Evolutionary conservation across 495 filamentous ascomycete species (phyloP).

Genomic region (Lasiosphaeriaceae sp.): DNA sequence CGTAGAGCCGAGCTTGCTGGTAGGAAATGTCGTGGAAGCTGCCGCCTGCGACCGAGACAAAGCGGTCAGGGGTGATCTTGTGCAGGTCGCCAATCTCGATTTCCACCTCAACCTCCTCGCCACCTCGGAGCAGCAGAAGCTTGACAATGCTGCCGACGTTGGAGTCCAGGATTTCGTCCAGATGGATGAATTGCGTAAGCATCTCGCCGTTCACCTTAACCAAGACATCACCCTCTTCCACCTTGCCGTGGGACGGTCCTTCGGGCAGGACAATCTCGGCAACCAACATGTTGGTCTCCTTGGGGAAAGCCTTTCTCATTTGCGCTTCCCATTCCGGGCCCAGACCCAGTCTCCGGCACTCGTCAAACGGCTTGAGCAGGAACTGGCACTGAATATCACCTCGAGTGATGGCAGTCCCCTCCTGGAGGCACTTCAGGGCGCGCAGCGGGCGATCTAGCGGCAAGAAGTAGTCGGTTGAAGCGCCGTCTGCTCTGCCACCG

Average conservation of each 20-base stretch:
- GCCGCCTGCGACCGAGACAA: constrained; percentile 87
- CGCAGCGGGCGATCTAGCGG: constrained; percentile 85
- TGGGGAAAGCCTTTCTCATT: constrained; percentile 76
- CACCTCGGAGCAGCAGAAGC: constrained; percentile 81
- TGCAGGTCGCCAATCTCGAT: constrained; percentile 87
- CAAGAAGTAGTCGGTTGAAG: constrained; percentile 97
- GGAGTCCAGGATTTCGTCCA: constrained; percentile 92
- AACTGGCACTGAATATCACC: constrained; percentile 99
- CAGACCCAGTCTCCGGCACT: constrained; percentile 87
- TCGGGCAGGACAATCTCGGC: constrained; percentile 92
- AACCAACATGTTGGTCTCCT: constrained; percentile 93
- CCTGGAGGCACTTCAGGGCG: constrained; percentile 80
- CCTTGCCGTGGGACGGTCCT: constrained; percentile 76
- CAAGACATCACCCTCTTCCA: constrained; percentile 95
- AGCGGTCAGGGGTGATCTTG: constrained; percentile 90
- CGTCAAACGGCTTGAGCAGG: constrained; percentile 94
- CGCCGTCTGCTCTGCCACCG: constrained; percentile 87
- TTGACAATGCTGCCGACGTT: constrained; percentile 72
- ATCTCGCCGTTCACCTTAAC: constrained; percentile 92
- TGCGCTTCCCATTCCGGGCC: constrained; percentile 79
- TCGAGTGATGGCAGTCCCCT: constrained; percentile 67
- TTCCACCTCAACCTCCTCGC: constrained; percentile 80
- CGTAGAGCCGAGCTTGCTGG: constrained; percentile 90
- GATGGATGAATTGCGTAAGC: constrained; percentile 84
- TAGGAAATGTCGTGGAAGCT: constrained; percentile 96